Evolutionary conservation across 176 grass and related monocot species (phyloP).

Genomic region (Hsuehochloa calcarea): DNA sequence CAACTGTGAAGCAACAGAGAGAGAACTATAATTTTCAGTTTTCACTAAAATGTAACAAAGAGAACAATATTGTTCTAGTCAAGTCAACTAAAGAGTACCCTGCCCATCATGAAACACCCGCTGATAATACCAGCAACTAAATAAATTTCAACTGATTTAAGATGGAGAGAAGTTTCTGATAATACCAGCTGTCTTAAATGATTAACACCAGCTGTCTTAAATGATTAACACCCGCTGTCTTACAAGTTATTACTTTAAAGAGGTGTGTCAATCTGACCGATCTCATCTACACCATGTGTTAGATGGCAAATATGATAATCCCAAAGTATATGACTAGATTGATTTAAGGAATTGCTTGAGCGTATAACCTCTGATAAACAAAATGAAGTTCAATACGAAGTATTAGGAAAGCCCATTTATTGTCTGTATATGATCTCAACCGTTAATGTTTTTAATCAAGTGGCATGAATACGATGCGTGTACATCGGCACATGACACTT

Average conservation of each 20-base stretch:
- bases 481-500: background rate
- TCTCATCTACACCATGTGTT: background rate
- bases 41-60: background rate
- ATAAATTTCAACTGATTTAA: background rate
- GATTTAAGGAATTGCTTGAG: background rate
- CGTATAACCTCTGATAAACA: background rate
- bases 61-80: background rate
- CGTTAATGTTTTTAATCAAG: background rate
- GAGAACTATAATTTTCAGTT: background rate
- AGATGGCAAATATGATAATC: background rate
- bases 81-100: background rate
- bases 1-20: background rate
- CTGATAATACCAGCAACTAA: background rate
- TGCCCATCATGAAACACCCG: background rate
- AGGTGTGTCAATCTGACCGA: background rate
- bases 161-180: background rate
- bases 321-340: background rate
- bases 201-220: background rate
- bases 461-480: background rate
- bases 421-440: background rate
- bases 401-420: background rate
- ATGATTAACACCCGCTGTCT: background rate
- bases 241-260: background rate
- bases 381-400: too few species aligned
- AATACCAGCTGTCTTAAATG: background rate